Base-by-base conservation (phyloP, 129 eudicot genomes). In the Flaveria linearis region DNA sequence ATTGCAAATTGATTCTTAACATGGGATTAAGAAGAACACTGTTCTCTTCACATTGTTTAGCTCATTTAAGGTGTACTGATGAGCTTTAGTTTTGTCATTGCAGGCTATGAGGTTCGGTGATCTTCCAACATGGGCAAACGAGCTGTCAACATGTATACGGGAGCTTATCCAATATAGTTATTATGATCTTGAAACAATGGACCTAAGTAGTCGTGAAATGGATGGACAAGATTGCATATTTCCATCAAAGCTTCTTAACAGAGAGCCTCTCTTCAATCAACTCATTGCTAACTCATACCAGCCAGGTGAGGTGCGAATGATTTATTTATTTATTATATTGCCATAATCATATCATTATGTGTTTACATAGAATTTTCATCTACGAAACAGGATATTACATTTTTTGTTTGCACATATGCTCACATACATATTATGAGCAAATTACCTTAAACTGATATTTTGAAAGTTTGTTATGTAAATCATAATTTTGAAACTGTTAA, bases 51-150 rank as follows among this genome's bases (percentile, higher is more conserved):
- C 17, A 17, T 72, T 9, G 20, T 55, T 56, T 49, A 47, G 65
- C 64, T 64, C 62, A 36, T 20, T 17, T 22, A 50, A 66, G 73
- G 73, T 65, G 73, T 52, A 33, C 72, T 6, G 49, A 18, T 13
- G 52, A 28, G 64, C 80, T 50, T 15, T 47, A 49, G 16, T 55
- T 57, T 55, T 18, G 33, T 69, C 75, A 13, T 61, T 84, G 85
- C 97, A 93, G 98, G 98, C 98, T 45, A 93, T 93, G 98, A 85
- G 96, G 79, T 93, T 93, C 80, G 98, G 98, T 62, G 90, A 93
- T 82, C 98, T 93, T 51, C 98, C 98, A 7, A 52, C 68, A 26
- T 93, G 98, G 98, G 97, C 97, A 20, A 53, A 80, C 68, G 93
- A 91, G 68, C 87, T 91, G 33, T 90, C 96, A 8, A 76, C 62